phyloP scores from a whole-genome alignment of 768 basidiomycete genomes.

The Trametes cubensis region DNA sequence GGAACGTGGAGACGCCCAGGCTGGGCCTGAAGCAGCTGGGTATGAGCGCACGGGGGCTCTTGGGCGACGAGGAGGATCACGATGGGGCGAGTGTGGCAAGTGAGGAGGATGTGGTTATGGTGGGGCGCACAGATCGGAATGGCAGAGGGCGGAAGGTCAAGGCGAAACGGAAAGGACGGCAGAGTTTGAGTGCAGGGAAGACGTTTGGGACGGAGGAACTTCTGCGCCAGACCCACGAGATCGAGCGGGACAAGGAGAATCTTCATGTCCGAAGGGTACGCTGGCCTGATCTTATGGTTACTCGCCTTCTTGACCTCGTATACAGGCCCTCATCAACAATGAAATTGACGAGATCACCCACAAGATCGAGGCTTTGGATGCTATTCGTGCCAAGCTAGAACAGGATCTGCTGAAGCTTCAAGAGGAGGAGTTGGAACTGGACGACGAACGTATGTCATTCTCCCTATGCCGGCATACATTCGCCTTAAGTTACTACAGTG shows the following conservation, averaged over 20 bases:
- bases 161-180: slow-evolving; percentile 54
- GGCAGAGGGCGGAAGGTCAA: slow-evolving; percentile 37
- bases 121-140: slow-evolving; percentile 36
- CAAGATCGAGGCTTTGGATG: slow-evolving; percentile 86
- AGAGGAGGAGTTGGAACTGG: slow-evolving; percentile 95
- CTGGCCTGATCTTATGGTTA: slow-evolving; percentile 27
- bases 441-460: slow-evolving; percentile 80
- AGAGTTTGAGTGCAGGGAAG: slow-evolving; percentile 70
- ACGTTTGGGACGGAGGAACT: slow-evolving; percentile 84
- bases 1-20: slow-evolving; percentile 75
- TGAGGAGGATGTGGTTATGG: slow-evolving; percentile 75
- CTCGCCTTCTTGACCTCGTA: slow-evolving; percentile 11
- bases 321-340: slow-evolving; percentile 77
- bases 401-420: slow-evolving; percentile 82
- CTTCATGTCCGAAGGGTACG: slow-evolving; percentile 83
- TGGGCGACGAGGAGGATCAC: slow-evolving; percentile 50
- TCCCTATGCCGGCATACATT: slow-evolving; percentile 5
- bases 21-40: slow-evolving; percentile 82
- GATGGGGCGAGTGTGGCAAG: slow-evolving; percentile 67
- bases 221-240: slow-evolving; percentile 80
- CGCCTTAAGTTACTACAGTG: slow-evolving; percentile 49
- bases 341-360: slow-evolving; percentile 89
- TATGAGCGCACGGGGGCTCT: slow-evolving; percentile 73
- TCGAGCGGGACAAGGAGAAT: slow-evolving; percentile 90
- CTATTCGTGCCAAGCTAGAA: slow-evolving; percentile 78